Base-by-base conservation (phyloP, 345 rosid genomes). In the Salix brachista region DNA sequence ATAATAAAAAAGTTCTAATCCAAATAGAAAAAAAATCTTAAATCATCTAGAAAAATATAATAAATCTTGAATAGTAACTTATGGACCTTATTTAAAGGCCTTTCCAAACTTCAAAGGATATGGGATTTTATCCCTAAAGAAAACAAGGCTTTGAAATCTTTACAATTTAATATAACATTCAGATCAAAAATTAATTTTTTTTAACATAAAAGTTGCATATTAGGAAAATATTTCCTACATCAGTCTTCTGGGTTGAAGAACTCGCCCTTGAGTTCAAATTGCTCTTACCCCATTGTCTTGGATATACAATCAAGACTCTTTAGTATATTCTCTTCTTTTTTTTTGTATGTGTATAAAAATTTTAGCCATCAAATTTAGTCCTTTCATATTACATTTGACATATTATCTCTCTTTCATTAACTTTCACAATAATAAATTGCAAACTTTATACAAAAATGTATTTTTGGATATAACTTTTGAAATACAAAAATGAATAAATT, bases 161-260 rank as follows among this genome's bases (percentile, higher is more conserved):
- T 5, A 2, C 12, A 54, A 19, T 19, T 4, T 9, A 6, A 7
- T 54, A 1, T 6, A 19, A 19, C 8, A 9, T 1, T 6, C 4
- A 0, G 0, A 54, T 54, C 3, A 8, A 54, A 18, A 21, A 3
- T 2, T 7, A 54, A 54, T 19, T 8, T 3, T 2, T 1, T 19
- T 0, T 54, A 21, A 21, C 11, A 54, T 52, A 2, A 54, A 54
- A 54, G 10, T 54, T 54, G 0, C 9, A 9, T 54, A 54, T 54
- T 54, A 54, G 9, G 0, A 19, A 54, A 54, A 54, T 2, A 8
- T 54, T 9, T 54, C 1, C 1, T 4, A 8, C 3, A 6, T 8
- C 3, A 21, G 11, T 54, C 1, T 19, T 0, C 4, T 0, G 11
- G 0, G 11, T 19, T 52, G 0, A 1, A 52, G 23, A 52, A 7